Evolutionary conservation across 768 basidiomycete species (phyloP), one percentile per base, ranked within the genome.

Genomic region (Neoboletus magnificus): DNA sequence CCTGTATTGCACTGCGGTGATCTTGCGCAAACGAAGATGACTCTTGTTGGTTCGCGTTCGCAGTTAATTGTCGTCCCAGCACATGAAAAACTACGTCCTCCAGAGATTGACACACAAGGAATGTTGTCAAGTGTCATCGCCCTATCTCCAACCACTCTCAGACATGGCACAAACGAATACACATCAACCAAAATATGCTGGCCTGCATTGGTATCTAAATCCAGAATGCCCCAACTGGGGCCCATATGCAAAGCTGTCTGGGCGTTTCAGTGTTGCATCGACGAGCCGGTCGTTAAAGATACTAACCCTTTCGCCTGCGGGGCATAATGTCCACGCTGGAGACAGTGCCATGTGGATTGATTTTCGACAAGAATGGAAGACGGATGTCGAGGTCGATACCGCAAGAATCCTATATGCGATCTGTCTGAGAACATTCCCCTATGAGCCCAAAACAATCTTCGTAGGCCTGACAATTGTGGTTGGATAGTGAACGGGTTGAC

Each of bases 1-100:
- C 90, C 3, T 16, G 8, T 18, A 18, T 36, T 36, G 8, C 18
- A 8, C 18, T 9, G 36, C 18, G 36, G 18, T 13, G 18, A 37
- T 18, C 18, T 18, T 37, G 36, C 2, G 6, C 16, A 39, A 11
- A 39, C n/a, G n/a, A 20, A 20, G 10, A 20, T 11, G 35, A 18
- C 35, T 2, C 35, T 4, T 37, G 18, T 18, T 37, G 3, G 18
- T 36, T 18, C 18, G 18, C 36, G 9, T n/a, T 4, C 36, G 9
- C 3, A 18, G 18, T 37, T 37, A 0, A 37, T 36, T 16, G 16
- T 36, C 15, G 16, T 36, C 16, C 15, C 35, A 16, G 3, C 16
- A 18, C 16, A 15, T 16, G 16, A 36, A 36, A 18, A 9, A 18
- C 7, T 37, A 18, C 8, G 4, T 37, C 9, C 16, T 36, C 15